Evolutionary conservation across 257 asterid species (phyloP).

Genomic region (Ilex aquifolium): DNA sequence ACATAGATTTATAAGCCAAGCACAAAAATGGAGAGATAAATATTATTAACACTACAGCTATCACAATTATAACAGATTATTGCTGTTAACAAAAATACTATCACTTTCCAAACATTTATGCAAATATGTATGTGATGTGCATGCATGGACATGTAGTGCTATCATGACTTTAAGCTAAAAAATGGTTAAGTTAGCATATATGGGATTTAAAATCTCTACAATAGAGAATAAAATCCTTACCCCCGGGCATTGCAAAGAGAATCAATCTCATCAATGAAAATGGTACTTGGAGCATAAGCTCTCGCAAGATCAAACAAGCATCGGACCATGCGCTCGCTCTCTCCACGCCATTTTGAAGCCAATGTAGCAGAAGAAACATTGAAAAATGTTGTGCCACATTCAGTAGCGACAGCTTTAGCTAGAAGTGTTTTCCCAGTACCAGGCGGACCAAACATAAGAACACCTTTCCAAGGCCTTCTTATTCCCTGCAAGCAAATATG

Average conservation of each 20-base stretch:
- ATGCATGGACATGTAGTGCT: no score
- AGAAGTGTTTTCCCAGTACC: constrained; percentile 99
- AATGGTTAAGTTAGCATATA: not conserved
- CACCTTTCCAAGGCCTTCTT: constrained; percentile 99
- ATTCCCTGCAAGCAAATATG: constrained; percentile 63
- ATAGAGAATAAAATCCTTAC: constrained; percentile 35
- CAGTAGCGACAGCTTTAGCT: constrained; percentile 99
- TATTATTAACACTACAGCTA: no score
- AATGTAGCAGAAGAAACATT: constrained; percentile 97
- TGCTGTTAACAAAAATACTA: no score
- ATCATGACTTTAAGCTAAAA: not conserved
- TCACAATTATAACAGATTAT: no score
- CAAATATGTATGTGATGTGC: no score
- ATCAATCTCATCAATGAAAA: constrained; percentile 98
- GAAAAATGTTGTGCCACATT: constrained; percentile 97
- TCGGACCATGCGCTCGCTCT: constrained; percentile 98
- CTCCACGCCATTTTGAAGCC: constrained; percentile 99
- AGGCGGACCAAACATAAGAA: constrained; percentile 99
- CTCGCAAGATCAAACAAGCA: constrained; percentile 98
- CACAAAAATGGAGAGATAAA: no score
- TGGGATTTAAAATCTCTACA: no score
- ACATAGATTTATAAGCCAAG: no score
- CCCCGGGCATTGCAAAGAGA: constrained; percentile 99
- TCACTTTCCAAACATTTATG: no score
- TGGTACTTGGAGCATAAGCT: constrained; percentile 98